Percentiles rank a stretch among this genome's conserved stretches.
Conservation (phyloP, 139 green algal species). For the Yamagishiella unicocca region DNA sequence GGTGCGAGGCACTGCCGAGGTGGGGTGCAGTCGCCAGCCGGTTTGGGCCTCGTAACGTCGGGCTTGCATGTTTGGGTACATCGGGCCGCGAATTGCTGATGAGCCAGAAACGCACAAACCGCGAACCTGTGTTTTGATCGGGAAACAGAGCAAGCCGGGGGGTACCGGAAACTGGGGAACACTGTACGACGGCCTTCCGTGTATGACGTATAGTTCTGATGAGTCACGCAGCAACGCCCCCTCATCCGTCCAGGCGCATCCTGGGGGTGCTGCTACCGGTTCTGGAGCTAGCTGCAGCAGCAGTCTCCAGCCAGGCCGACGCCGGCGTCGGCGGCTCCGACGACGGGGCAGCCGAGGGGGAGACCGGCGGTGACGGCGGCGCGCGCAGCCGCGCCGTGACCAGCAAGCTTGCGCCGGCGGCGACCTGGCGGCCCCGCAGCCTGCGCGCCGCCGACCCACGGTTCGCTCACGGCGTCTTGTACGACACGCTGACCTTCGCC, state of each 20-base stretch:
- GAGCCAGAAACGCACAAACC: no score
- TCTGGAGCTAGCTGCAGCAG: not conserved
- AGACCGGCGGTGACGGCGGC: not conserved
- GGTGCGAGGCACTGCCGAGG: not conserved
- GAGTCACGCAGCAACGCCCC: no score
- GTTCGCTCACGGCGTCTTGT: not conserved
- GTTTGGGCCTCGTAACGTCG: no score
- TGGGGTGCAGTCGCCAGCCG: no score
- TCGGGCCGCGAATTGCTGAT: no score
- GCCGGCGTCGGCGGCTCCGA: not conserved
- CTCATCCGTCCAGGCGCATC: slow-evolving; percentile 19
- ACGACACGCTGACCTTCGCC: slow-evolving; percentile 6
- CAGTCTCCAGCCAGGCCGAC: not conserved
- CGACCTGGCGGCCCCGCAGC: slow-evolving; percentile 12
- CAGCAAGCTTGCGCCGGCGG: not conserved
- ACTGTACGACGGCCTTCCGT: no score
- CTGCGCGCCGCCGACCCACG: not conserved
- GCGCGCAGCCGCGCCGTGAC: not conserved
- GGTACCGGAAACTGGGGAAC: no score
- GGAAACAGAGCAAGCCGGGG: no score
- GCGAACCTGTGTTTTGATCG: no score
- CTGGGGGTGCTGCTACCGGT: slow-evolving; percentile 2
- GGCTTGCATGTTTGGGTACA: no score
- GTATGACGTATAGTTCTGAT: no score
- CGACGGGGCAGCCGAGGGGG: not conserved